Base-by-base conservation (phyloP, 345 rosid genomes). In the Brassica juncea region DNA sequence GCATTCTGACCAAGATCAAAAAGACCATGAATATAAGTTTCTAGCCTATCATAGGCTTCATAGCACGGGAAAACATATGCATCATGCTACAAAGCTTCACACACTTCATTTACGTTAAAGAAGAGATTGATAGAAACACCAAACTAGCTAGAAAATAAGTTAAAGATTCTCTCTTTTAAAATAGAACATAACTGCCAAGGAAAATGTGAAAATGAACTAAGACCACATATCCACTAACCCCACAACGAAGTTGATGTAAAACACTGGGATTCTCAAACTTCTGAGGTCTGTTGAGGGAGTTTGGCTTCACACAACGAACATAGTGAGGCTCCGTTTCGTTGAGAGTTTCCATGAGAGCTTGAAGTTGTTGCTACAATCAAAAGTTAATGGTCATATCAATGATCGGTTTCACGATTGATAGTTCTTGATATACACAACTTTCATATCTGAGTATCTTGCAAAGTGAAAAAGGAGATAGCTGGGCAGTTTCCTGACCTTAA, bases 271-370 rank as follows among this genome's bases (percentile, higher is more conserved):
- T 95, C 86, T 95, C 99, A 80, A 95, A 95, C 74, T 87, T 91
- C 61, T 95, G 90, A 74, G 99, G 98, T 68, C 82, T 87, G 84
- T 95, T 93, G 67, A 88, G 82, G 52, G 98, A 95, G 84, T 93
- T 95, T 54, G 99, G 99, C 90, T 95, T 95, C 86, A 95, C 98
- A 83, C 99, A 94, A 28, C 98, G 98, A 85, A 94, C 88, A 81
- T 94, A 94, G 81, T 94, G 99, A 84, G 99, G 99, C 83, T 93
- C 96, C 3, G 99, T 95, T 66, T 86, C 58, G 86, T 80, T 93
- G 80, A 95, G 99, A 15, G 96, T 95, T 85, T 95, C 98, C 99
- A 92, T 91, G 64, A 95, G 97, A 16, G 99, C 82, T 84, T 95
- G 99, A 84, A 95, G 98, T 94, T 95, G 99, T 93, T 93, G 99